Conservation (phyloP, 805 yeast genomes). For the Candida verbasci region DNA sequence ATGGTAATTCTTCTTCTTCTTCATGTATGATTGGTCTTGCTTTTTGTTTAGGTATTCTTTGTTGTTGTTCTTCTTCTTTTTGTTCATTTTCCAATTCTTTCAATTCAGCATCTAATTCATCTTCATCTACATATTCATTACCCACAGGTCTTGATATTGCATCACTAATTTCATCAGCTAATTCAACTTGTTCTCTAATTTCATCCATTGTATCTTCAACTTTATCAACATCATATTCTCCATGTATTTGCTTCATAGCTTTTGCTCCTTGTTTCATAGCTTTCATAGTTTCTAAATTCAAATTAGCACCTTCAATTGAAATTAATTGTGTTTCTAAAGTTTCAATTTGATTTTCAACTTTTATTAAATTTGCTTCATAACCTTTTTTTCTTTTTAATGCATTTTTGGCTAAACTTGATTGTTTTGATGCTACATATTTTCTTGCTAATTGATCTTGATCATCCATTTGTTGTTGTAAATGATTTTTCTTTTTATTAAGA, state of each 20-base stretch:
- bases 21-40: constrained; percentile 14
- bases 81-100: constrained; percentile 84
- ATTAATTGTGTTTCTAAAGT: constrained; percentile 84
- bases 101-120: constrained; percentile 91
- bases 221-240: constrained; percentile 91
- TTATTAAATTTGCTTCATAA: constrained; percentile 69
- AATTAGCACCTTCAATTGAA: constrained; percentile 90
- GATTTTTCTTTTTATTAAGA: constrained; percentile 76
- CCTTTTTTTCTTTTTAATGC: constrained; percentile 88
- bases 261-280: constrained; percentile 97
- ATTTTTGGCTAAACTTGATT: constrained; percentile 63
- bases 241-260: constrained; percentile 95
- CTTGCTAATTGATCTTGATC: constrained; percentile 82
- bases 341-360: constrained; percentile 83
- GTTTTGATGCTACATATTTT: constrained; percentile 65
- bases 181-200: constrained; percentile 92
- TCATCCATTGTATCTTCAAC: constrained; percentile 98
- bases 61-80: constrained; percentile 36
- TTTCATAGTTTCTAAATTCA: constrained; percentile 96
- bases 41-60: constrained; percentile 11
- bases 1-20: constrained; percentile 37
- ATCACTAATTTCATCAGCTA: constrained; percentile 91
- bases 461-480: constrained; percentile 74
- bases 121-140: constrained; percentile 76
- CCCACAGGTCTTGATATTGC: constrained; percentile 95